Evolutionary conservation across 306 rosid genomes (phyloP).

Genomic region (Vigna trinervia): DNA sequence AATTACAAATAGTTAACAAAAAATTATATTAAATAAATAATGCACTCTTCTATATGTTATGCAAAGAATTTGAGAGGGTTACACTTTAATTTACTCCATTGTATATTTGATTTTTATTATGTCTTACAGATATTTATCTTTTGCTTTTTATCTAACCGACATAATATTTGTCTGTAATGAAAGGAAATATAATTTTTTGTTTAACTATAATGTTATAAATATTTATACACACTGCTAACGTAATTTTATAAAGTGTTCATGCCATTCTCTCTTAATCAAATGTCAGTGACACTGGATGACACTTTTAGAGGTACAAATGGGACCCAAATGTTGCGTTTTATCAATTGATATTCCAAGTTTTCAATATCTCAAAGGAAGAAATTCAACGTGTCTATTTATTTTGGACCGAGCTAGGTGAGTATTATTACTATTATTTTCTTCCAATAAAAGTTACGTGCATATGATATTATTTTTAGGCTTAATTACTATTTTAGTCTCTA

Average conservation of each 20-base stretch:
- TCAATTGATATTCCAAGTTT: too few relatives aligned
- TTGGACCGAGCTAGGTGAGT: too few relatives aligned
- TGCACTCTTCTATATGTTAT: too few relatives aligned
- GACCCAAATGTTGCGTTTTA: neutral
- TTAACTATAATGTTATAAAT: neutral
- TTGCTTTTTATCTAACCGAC: too few relatives aligned
- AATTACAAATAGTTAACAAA: too few relatives aligned
- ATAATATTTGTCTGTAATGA: neutral
- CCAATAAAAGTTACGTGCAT: neutral
- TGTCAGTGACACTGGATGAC: constrained; percentile 32
- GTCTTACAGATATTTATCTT: too few relatives aligned
- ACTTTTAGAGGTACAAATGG: neutral
- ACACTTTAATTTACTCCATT: neutral
- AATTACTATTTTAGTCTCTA: too few relatives aligned
- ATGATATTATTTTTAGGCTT: neutral
- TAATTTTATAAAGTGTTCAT: neutral
- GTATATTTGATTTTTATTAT: neutral
- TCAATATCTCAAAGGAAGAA: too few relatives aligned
- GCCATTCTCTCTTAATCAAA: neutral
- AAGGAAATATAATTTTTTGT: neutral
- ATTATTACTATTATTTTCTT: neutral
- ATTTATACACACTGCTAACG: neutral
- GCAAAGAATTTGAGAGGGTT: too few relatives aligned
- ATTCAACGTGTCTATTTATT: neutral
- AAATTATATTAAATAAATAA: too few relatives aligned